phyloP scores from a whole-genome alignment of 2,329 filamentous ascomycete species.

The Colletotrichum sp. region DNA sequence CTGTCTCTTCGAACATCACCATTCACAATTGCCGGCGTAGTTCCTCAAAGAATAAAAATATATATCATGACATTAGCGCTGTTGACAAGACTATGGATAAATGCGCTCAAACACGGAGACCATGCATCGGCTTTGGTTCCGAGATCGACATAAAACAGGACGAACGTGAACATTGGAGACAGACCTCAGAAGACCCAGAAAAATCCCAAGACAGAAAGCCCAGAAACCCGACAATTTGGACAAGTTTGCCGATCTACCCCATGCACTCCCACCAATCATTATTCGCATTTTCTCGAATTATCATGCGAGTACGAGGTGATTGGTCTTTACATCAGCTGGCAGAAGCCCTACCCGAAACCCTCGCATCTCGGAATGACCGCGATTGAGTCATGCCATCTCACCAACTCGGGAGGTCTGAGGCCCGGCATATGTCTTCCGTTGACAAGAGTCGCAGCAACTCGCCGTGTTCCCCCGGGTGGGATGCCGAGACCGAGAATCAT shows the following conservation, averaged over 20 bases:
- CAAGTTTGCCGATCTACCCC: not conserved
- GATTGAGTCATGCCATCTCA: not conserved
- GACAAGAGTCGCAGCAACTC: not conserved
- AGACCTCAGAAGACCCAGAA: not conserved
- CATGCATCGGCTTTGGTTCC: not conserved
- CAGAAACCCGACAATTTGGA: not conserved
- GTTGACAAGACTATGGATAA: not conserved
- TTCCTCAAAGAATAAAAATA: not conserved
- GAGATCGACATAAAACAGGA: not conserved
- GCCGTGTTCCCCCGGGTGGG: not conserved
- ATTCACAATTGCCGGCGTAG: not conserved
- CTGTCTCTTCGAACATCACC: rapidly evolving
- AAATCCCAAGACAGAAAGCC: not conserved
- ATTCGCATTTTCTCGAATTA: not conserved
- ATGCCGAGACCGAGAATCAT: not conserved
- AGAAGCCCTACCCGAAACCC: not conserved
- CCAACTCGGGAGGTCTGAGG: not conserved
- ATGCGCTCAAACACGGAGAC: not conserved
- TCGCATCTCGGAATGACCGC: not conserved
- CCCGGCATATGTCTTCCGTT: not conserved
- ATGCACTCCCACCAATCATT: not conserved
- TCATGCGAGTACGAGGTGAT: not conserved
- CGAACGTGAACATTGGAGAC: not conserved
- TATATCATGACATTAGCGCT: not conserved
- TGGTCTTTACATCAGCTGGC: not conserved